Conservation (phyloP, 805 yeast species). For the Wickerhamomyces strasburgensis region DNA sequence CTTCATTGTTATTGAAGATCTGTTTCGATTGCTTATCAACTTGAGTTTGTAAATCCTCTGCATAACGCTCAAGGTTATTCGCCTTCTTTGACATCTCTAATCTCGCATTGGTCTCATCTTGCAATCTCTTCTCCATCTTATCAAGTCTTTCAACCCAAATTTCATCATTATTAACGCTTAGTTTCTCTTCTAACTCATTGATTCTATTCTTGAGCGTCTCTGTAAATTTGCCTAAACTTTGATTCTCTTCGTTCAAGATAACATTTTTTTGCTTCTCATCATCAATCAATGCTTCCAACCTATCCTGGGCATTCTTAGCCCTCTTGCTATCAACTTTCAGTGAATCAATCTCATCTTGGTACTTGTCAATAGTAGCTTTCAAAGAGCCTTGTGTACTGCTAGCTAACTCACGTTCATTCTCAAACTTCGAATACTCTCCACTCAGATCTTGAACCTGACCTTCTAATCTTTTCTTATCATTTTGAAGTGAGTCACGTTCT, state of each 20-base stretch:
- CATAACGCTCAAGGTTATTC: conserved; percentile 45
- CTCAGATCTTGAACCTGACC: conserved; percentile 36
- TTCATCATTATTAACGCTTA: conserved; percentile 47
- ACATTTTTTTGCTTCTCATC: conserved; percentile 47
- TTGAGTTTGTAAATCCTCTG: conserved; percentile 49
- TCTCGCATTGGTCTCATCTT: conserved; percentile 40
- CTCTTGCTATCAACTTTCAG: conserved; percentile 28
- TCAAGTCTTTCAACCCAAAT: conserved; percentile 54
- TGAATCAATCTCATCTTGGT: conserved; percentile 26
- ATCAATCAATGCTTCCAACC: conserved; percentile 26
- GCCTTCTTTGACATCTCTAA: conserved; percentile 48
- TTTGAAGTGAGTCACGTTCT: conserved; percentile 59
- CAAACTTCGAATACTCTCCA: conserved; percentile 34
- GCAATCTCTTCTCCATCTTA: conserved; percentile 47
- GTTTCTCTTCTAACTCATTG: conserved; percentile 41
- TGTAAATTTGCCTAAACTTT: conserved; percentile 53
- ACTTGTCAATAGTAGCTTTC: conserved; percentile 21
- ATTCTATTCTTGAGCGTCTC: conserved; percentile 43
- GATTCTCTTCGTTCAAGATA: conserved; percentile 62
- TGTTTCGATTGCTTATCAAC: conserved; percentile 47
- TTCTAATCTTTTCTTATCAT: conserved; percentile 45
- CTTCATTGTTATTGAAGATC: conserved; percentile 50
- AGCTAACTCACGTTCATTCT: conserved; percentile 25
- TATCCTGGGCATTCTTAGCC: conserved; percentile 19
- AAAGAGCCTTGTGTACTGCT: conserved; percentile 13